Base-by-base conservation (phyloP, 164 flowering plant species). In the Vitis amurensis region DNA sequence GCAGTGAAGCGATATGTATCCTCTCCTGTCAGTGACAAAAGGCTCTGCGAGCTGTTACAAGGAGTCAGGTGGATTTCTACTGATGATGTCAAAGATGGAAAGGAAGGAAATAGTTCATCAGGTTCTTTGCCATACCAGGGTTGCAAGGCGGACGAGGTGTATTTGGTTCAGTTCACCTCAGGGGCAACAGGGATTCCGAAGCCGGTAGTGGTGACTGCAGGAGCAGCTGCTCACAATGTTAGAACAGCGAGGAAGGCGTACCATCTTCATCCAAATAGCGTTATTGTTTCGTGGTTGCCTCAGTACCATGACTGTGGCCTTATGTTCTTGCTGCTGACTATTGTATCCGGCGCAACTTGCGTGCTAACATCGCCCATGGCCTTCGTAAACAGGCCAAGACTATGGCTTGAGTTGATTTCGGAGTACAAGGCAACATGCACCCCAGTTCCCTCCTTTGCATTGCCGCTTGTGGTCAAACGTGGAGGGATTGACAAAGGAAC, bases 231-330 rank as follows among this genome's bases (percentile, higher is more conserved):
- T 23, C 93, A 90, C 61, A 90, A 90, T 15, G 96, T 82, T 19
- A 78, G 93, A 51, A 44, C 72, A 2, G 93, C 90, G 0, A 82
- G 93, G 58, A 86, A 79, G 63, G 83, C 88, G 1, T 90, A 90
- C 47, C 89, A 90, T 72, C 86, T 90, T 44, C 85, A 87, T 9
- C 90, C 91, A 0, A 85, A 78, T 30, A 86, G 89, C 59, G 67
- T 84, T 31, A 86, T 90, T 8, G 84, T 78, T 14, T 88, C 93
- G 2, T 90, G 96, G 96, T 69, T 90, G 70, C 96, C 93, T 60
- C 96, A 86, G 77, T 87, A 83, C 76, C 96, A 90, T 68, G 96
- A 88, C 51, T 90, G 93, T 63, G 96, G 93, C 48, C 90, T 88
- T 31, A 89, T 87, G 91, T 90, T 90, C 66, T 77, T 87, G 71